A percentile compares a stretch with the other conserved stretches of the same genome.
These are phyloP conservation scores for Heritiera littoralis DNA, from an alignment of 345 rosid species.

Conservation along the genomic window DNA sequence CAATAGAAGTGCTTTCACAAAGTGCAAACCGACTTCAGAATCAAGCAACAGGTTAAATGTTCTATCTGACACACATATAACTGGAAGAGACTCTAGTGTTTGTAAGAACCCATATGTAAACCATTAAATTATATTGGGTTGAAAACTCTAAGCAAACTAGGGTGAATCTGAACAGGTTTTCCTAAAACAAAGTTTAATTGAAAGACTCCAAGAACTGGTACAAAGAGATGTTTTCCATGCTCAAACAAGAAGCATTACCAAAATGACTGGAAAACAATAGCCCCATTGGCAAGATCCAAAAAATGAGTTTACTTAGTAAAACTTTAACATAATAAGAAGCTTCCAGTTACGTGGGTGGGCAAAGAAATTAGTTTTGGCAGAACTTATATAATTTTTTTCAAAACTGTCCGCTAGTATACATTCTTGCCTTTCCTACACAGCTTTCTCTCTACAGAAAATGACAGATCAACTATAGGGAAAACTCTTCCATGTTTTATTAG, in stretches of 20 bases:
- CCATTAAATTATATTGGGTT: neutral
- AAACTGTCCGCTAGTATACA: neutral
- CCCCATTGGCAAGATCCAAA: neutral
- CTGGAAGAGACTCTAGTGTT: neutral
- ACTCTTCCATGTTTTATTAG: neutral
- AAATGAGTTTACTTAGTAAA: neutral
- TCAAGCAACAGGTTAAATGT: neutral
- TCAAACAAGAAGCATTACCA: neutral
- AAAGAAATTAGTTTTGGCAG: neutral
- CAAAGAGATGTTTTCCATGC: neutral
- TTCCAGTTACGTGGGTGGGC: neutral
- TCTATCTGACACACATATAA: neutral
- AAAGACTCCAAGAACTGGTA: neutral
- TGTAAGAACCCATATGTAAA: neutral
- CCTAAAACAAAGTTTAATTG: neutral
- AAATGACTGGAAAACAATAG: neutral
- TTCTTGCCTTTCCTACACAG: neutral
- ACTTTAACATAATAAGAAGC: neutral
- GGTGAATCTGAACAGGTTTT: neutral
- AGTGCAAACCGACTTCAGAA: neutral
- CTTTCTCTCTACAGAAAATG: conserved; percentile 1
- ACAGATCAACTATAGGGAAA: neutral
- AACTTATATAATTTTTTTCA: neutral
- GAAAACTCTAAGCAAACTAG: neutral
- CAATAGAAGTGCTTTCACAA: neutral